phyloP scores from a whole-genome alignment of 257 asterid genomes.

The Schizonepeta tenuifolia region DNA sequence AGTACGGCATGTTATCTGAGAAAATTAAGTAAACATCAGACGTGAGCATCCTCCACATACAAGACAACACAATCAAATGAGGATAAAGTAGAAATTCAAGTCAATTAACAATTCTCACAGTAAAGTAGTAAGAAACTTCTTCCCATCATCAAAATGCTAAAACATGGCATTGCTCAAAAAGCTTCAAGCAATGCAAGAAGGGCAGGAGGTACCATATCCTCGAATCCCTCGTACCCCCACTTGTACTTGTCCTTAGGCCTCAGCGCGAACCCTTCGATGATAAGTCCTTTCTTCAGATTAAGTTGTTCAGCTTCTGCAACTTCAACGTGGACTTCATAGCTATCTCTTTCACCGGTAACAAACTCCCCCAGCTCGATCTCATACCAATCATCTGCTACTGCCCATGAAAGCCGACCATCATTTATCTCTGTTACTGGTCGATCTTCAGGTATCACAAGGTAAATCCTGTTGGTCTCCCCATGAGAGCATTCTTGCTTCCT shows the following conservation, averaged over 20 bases:
- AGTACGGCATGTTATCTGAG: too few species aligned
- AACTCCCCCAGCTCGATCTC: conserved; percentile 43
- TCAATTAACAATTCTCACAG: too few species aligned
- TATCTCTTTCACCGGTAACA: conserved; percentile 27
- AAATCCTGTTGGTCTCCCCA: not conserved
- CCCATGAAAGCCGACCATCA: not conserved
- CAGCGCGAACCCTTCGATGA: conserved; percentile 42
- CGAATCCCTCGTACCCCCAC: not conserved
- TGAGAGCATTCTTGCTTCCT: not conserved
- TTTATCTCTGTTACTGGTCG: too few species aligned
- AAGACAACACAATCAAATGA: too few species aligned
- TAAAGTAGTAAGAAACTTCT: too few species aligned
- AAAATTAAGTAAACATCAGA: too few species aligned
- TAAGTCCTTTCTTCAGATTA: conserved; percentile 32
- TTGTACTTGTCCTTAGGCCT: conserved; percentile 24
- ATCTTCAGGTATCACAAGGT: not conserved
- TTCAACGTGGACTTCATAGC: conserved; percentile 17
- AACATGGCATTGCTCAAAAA: too few species aligned
- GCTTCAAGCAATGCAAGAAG: not conserved
- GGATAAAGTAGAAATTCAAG: too few species aligned
- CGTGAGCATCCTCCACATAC: too few species aligned
- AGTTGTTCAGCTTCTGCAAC: conserved; percentile 24
- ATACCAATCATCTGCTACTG: conserved; percentile 35
- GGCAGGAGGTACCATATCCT: not conserved
- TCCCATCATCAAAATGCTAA: too few species aligned